phyloP scores from a whole-genome alignment of 1,284 basidiomycete species.

The Cryptococcus neoformans region DNA sequence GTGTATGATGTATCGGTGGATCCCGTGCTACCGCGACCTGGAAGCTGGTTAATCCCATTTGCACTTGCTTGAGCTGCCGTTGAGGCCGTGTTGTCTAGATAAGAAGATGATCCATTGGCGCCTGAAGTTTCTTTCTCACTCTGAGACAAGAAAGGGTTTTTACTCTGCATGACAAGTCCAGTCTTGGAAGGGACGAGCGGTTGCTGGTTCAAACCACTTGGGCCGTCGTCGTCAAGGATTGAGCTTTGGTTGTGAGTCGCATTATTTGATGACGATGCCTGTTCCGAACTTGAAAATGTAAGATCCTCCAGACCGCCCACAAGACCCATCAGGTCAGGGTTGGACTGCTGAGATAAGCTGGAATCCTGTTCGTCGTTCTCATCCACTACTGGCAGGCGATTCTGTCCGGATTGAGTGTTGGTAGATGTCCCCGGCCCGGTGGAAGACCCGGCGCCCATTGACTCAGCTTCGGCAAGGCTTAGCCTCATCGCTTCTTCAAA shows the following conservation, averaged over 20 bases:
- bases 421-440: not conserved
- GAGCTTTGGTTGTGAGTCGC: not conserved
- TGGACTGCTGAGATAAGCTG: not conserved
- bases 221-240: conserved; percentile 14
- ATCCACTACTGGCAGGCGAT: not conserved
- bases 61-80: conserved; percentile 6
- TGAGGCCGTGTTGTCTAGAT: not conserved
- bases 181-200: conserved; percentile 21
- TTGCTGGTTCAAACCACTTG: conserved; percentile 2
- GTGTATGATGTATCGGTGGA: conserved; percentile 15
- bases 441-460: not conserved
- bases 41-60: too few relatives aligned
- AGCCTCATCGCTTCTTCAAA: conserved; percentile 38
- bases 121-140: conserved; percentile 59
- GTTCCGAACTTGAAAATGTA: conserved; percentile 5
- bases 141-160: conserved; percentile 56
- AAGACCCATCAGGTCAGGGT: conserved; percentile 10
- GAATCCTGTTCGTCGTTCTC: conserved; percentile 1
- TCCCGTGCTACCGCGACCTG: conserved; percentile 4
- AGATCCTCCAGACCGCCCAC: conserved; percentile 9
- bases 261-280: not conserved
- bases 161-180: conserved; percentile 31
- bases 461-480: conserved; percentile 33
- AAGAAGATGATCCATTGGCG: not conserved
- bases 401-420: not conserved